A percentile compares a stretch with the other conserved stretches of the same genome.
phyloP scores from a whole-genome alignment of 148 eudicot species.

The Vaccinium macrocarpon region DNA sequence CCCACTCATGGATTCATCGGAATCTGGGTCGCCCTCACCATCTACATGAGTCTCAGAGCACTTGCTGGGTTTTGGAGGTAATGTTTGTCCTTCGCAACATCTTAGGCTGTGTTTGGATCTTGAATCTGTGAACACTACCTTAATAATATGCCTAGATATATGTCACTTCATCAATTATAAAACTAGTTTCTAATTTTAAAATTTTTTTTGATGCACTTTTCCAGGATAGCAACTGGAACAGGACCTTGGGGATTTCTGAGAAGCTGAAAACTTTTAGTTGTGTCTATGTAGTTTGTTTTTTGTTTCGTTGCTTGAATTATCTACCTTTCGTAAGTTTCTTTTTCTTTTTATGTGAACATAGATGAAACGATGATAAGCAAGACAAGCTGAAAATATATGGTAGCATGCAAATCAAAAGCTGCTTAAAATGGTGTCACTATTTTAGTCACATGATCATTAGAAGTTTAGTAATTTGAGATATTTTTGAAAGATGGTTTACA shows the following conservation, averaged over 20 bases:
- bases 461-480: too few relatives aligned
- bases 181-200: neutral
- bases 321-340: neutral
- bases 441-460: too few relatives aligned
- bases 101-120: neutral
- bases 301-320: neutral
- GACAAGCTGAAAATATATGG: too few relatives aligned
- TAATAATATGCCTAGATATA: too few relatives aligned
- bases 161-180: too few relatives aligned
- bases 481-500: too few relatives aligned
- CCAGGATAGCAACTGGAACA: slow-evolving; percentile 75
- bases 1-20: slow-evolving; percentile 59
- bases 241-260: slow-evolving; percentile 75
- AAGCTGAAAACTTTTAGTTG: slow-evolving; percentile 23
- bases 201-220: neutral
- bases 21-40: slow-evolving; percentile 71
- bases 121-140: neutral
- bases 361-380: too few relatives aligned
- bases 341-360: too few relatives aligned
- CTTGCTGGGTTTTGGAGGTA: slow-evolving; percentile 88
- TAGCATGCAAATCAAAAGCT: too few relatives aligned
- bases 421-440: too few relatives aligned
- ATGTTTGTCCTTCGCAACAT: neutral
- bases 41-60: slow-evolving; percentile 81
- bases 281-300: neutral